Evolutionary conservation across 1,139 yeast species (phyloP), one percentile per base, ranked within the genome.

Genomic region (Hyphopichia burtonii): DNA sequence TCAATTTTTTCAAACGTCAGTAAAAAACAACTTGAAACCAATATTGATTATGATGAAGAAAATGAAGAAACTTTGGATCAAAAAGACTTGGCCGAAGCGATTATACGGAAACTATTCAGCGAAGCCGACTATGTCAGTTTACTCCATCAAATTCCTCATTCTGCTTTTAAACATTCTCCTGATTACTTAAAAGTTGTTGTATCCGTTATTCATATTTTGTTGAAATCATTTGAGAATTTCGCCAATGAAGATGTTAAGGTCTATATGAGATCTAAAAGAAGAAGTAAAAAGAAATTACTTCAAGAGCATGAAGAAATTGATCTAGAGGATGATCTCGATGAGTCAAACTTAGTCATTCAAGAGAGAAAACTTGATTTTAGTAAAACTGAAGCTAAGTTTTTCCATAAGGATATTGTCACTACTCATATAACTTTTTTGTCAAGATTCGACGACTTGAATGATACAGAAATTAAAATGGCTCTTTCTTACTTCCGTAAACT

Each of bases 401-500:
- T 73, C 49, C 75, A 71, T 40, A 61, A 71, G 5, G 54, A 65
- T 1, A 71, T 65, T 9, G 69, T 83, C 9, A 66, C 78, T n/a
- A 68, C 83, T 2, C 81, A 80, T 52, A 71, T 79, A 42, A 73
- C 69, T 30, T 76, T 71, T 43, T 58, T 82, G 20, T 58, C 69
- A 1, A 71, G 84, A 47, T 89, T 71, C 55, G 71, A 69, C 41
- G 96, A 90, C 46, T 64, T 91, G 38, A 65, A 75, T 1, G 79
- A 77, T 40, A 73, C 67, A 11, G 84, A 84, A 43, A 68, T 93
- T 38, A 83, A 82, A 52, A 73, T 76, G 44, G 82, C 86, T 17
- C 58, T 93, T 23, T 71, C 83, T 1, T 91, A 81, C 56, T 82
- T 90, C 54, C 90, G 88, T 56, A 70, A 88, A 31, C 63, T 89